Percentiles rank a stretch among this genome's conserved stretches.
phyloP scores from a whole-genome alignment of 768 basidiomycete species.

The Serpula lacrymans region DNA sequence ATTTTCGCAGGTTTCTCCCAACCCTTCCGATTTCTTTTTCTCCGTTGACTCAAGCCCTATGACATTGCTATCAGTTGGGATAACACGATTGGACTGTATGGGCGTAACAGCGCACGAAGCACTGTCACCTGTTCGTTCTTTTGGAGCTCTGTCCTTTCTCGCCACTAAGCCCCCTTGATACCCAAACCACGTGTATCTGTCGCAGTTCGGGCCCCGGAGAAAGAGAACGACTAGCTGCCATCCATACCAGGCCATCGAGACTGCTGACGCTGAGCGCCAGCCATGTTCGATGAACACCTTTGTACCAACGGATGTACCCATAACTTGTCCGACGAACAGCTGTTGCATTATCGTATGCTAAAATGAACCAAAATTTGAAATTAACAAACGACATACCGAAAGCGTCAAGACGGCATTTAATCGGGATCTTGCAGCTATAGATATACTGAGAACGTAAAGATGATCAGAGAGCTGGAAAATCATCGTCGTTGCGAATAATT shows the following conservation, averaged over 20 bases:
- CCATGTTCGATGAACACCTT: slow-evolving; percentile 36
- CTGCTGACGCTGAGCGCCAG: slow-evolving; percentile 30
- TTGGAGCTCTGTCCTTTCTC: slow-evolving; percentile 21
- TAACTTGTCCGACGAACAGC: slow-evolving; percentile 35
- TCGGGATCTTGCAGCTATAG: slow-evolving; percentile 22
- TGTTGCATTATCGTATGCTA: slow-evolving; percentile 1
- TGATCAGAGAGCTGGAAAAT: slow-evolving; percentile 9
- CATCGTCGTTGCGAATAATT: no score
- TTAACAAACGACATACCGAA: slow-evolving; percentile 13
- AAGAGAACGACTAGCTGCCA: slow-evolving; percentile 32
- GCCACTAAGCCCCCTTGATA: slow-evolving; percentile 52
- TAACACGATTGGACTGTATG: no score
- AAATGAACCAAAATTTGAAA: not conserved
- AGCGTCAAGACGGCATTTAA: slow-evolving; percentile 24
- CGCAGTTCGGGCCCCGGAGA: slow-evolving; percentile 35
- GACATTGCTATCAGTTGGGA: no score
- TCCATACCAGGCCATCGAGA: slow-evolving; percentile 34
- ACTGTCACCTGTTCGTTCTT: not conserved
- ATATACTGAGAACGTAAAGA: slow-evolving; percentile 17
- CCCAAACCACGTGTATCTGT: slow-evolving; percentile 50
- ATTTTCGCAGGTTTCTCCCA: no score
- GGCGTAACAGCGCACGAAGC: no score
- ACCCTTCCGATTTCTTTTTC: no score
- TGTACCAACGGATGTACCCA: slow-evolving; percentile 40
- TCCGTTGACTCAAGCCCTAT: no score